Conservation (phyloP, 2,329 filamentous ascomycete genomes). For the Xylariaceae sp. region DNA sequence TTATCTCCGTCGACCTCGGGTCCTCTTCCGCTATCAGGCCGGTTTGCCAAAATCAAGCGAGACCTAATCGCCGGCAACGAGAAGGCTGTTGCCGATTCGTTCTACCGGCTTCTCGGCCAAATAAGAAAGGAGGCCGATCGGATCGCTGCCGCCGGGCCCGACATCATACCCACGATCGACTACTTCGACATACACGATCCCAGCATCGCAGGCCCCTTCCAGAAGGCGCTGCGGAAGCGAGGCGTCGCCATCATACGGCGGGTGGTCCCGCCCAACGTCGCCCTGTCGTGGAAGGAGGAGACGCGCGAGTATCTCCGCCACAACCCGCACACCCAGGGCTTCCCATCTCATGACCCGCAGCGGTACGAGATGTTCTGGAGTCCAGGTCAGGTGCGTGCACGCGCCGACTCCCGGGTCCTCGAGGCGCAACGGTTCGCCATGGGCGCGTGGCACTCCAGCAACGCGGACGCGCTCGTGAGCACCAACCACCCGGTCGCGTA, state of each 20-base stretch:
- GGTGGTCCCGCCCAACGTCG: slow-evolving; percentile 65
- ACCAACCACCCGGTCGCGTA: slow-evolving; percentile 63
- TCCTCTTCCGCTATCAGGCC: slow-evolving; percentile 44
- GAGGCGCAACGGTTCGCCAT: slow-evolving; percentile 65
- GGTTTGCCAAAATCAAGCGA: slow-evolving; percentile 48
- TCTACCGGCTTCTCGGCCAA: slow-evolving; percentile 43
- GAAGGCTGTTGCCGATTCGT: slow-evolving; percentile 43
- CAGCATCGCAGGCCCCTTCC: slow-evolving; percentile 31
- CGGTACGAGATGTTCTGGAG: slow-evolving; percentile 79
- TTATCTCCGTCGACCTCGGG: slow-evolving; percentile 39
- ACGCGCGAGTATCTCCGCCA: slow-evolving; percentile 64
- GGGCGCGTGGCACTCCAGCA: slow-evolving; percentile 60
- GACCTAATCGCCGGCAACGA: slow-evolving; percentile 44
- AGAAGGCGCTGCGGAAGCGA: slow-evolving; percentile 49
- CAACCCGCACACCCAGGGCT: slow-evolving; percentile 63
- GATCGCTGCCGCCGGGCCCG: slow-evolving; percentile 39
- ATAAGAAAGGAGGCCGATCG: slow-evolving; percentile 42
- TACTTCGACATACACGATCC: slow-evolving; percentile 43
- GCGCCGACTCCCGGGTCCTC: slow-evolving; percentile 66
- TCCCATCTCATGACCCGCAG: slow-evolving; percentile 65
- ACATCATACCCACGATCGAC: slow-evolving; percentile 46
- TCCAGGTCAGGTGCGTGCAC: slow-evolving; percentile 65
- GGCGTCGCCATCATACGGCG: slow-evolving; percentile 67
- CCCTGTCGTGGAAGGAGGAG: slow-evolving; percentile 66
- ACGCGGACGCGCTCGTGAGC: slow-evolving; percentile 50